Evolutionary conservation across 192 early-diverging fungal genomes (phyloP), one percentile per base, ranked within the genome.

Genomic region (Jimgerdemannia flammicorona): DNA sequence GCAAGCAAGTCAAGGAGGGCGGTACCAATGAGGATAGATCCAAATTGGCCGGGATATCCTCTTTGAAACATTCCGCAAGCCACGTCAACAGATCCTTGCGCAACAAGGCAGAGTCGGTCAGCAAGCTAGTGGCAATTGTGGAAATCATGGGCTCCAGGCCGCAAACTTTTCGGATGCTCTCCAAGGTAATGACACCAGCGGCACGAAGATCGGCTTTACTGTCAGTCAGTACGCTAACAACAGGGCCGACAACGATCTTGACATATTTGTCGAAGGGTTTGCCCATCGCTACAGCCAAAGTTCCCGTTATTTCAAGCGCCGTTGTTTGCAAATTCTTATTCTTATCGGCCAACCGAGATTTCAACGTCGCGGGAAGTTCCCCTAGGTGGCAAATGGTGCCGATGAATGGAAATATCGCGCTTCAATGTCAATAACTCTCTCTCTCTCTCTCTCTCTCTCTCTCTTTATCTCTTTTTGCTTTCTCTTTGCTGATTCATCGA

Each of bases 51-150:
- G 54, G 67, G 1, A 73, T 75, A 43, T 80, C 84, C 19, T 75
- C 74, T 74, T 86, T 88, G 43, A 94, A 72, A 19, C 87, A 88
- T 42, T 94, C 89, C 1, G 84, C 83, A 3, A 93, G 69, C 95
- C 96, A 99, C 19, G 86, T 89, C 54, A 97, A 77, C 49, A 99
- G 84, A 78, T 98, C 93, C 81, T 96, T 94, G 20, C 97, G 89
- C 39, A 99, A 82, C 9, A 90, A 85, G 0, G 98, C 96, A 19
- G 97, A 95, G 40, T 96, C 94, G 43, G 89, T 86, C 4, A 86
- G 86, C 64, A 99, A 80, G 8, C 90, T 89, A 3, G 82, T 85
- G 2, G 92, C 87, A 43, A 90, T 78, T 3, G 92, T 85, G 2
- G 89, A 69, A 19, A 96, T 73, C 18, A 96, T 77, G 17, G 86